Evolutionary conservation across 495 filamentous ascomycete genomes (phyloP), one percentile per base, ranked within the genome.

Genomic region (Tuber calosporum): DNA sequence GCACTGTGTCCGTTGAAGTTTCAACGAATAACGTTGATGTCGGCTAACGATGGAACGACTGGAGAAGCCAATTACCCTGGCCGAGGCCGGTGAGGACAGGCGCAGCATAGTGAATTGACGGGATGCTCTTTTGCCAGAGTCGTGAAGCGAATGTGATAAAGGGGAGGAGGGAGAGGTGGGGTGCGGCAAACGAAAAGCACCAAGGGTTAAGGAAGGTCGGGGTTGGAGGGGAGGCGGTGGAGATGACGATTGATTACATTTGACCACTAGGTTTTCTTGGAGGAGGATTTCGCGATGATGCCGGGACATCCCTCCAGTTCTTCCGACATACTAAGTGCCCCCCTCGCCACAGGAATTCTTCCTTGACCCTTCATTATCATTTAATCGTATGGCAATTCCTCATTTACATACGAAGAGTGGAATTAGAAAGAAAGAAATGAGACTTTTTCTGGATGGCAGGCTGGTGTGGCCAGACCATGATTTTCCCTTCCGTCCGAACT

Each of bases 61-160:
- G 15, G 69, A 71, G 15, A 22, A 26, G n/a, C 71, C 69, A 77
- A 81, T 81, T 81, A 77, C 80, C 45, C 77, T 77, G 58, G 73
- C 66, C 9, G 77, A 70, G 48, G 79, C 74, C 53, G 72, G 43
- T 39, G 79, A 74, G 70, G 79, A 75, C 37, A 81, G 79, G 68
- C 80, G 80, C 77, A 81, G 75, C 80, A 81, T 81, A 45, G 58
- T 58, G 68, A 69, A 71, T 36, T 38, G 43, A 34, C 41, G 68
- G 39, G 62, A 74, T 73, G 34, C 71, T 74, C 48, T 58, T 58
- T 26, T 3, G 11, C 26, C 53, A 17, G 26, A 62, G 34, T 26
- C 2, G 26, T 62, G 34, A 62, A 15, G 53, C 30, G 40, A 69
- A 20, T 40, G 58, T 71, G 77, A 70, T 74, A 68, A 66, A 40